Evolutionary conservation across 1,284 basidiomycete genomes (phyloP).

Genomic region (Trichosporon faecale): DNA sequence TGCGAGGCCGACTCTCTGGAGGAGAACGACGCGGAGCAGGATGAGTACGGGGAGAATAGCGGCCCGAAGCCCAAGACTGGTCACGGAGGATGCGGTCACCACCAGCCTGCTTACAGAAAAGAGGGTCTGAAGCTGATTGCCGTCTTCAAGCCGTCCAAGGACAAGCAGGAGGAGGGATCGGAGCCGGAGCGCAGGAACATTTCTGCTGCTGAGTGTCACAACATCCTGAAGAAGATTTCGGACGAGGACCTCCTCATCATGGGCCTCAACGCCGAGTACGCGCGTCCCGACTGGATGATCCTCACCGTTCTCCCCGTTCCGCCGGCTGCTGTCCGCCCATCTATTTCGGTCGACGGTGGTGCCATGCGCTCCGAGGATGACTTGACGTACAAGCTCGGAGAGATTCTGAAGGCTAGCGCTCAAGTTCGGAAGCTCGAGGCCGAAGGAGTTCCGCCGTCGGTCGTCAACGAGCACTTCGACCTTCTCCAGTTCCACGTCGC

Average conservation of each 20-base stretch:
- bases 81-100: conserved; percentile 93
- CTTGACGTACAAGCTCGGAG: conserved; percentile 95
- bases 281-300: conserved; percentile 99
- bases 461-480: conserved; percentile 95
- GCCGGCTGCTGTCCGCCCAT: conserved; percentile 95
- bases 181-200: conserved; percentile 89
- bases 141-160: conserved; percentile 91
- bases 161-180: conserved; percentile 75
- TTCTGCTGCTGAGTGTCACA: conserved; percentile 85
- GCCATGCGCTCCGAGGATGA: conserved; percentile 97
- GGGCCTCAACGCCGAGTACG: conserved; percentile 92
- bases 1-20: conserved; percentile 69
- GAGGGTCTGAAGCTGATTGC: conserved; percentile 94
- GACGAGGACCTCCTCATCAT: conserved; percentile 85
- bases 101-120: conserved; percentile 86
- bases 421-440: conserved; percentile 90
- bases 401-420: conserved; percentile 93
- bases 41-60: conserved; percentile 47
- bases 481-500: conserved; percentile 97
- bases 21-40: conserved; percentile 58
- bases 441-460: conserved; percentile 93
- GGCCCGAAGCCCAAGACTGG: conserved; percentile 51
- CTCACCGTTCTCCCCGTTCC: conserved; percentile 96
- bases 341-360: conserved; percentile 93
- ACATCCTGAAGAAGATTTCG: conserved; percentile 88